phyloP scores from a whole-genome alignment of 1,139 yeast species.

The Entelexis sorbosivorans region DNA sequence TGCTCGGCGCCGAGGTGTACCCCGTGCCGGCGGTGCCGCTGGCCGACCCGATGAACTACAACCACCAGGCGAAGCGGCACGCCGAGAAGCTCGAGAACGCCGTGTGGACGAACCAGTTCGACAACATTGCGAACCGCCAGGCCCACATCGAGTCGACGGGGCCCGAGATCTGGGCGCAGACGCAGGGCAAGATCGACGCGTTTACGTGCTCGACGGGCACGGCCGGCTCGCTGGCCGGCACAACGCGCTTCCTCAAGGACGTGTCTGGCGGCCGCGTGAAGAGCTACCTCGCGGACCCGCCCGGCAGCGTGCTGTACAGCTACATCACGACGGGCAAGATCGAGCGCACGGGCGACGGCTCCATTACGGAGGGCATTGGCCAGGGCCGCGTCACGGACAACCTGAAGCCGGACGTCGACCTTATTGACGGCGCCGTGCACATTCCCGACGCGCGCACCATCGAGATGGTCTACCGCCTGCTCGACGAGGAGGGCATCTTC shows the following conservation, averaged over 20 bases:
- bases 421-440: slow-evolving; percentile 62
- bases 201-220: slow-evolving; percentile 87
- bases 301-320: slow-evolving; percentile 76
- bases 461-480: slow-evolving; percentile 65
- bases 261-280: slow-evolving; percentile 48
- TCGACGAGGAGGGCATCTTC: slow-evolving; percentile 82
- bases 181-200: slow-evolving; percentile 68
- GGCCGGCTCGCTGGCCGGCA: slow-evolving; percentile 84
- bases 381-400: slow-evolving; percentile 87
- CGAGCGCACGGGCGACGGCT: slow-evolving; percentile 50
- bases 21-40: slow-evolving; percentile 88
- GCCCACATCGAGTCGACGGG: slow-evolving; percentile 89
- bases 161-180: slow-evolving; percentile 86
- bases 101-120: slow-evolving; percentile 88
- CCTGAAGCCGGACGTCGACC: slow-evolving; percentile 57
- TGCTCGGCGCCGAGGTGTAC: slow-evolving; percentile 73
- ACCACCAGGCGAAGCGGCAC: slow-evolving; percentile 74
- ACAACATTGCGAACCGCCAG: slow-evolving; percentile 74
- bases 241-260: slow-evolving; percentile 61
- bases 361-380: slow-evolving; percentile 92
- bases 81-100: slow-evolving; percentile 67
- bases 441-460: slow-evolving; percentile 67
- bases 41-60: slow-evolving; percentile 69
- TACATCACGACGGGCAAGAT: slow-evolving; percentile 59
- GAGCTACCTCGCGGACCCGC: slow-evolving; percentile 78